Percentiles rank a stretch among this genome's conserved stretches.
These are phyloP conservation scores for Medicago arabica DNA, from an alignment of 306 rosid species.

Conservation along the genomic window DNA sequence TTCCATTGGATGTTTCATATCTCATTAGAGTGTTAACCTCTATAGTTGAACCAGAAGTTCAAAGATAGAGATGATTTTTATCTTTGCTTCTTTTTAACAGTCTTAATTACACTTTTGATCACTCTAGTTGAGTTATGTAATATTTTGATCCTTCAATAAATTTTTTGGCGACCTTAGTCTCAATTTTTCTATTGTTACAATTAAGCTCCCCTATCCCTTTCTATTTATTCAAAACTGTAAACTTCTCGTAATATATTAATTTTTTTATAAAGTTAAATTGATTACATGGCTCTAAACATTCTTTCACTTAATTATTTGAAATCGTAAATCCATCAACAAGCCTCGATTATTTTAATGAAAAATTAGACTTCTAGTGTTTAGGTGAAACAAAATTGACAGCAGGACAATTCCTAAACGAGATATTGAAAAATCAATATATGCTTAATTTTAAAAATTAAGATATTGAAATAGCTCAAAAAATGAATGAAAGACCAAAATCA, in stretches of 20 bases:
- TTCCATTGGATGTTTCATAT: conserved; percentile 18
- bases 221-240: no score
- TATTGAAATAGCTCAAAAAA: not conserved
- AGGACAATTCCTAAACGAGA: not conserved
- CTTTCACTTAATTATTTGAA: no score
- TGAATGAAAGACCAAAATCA: not conserved
- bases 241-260: no score
- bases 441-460: not conserved
- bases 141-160: not conserved
- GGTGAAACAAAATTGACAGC: not conserved
- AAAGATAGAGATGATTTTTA: no score
- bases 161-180: not conserved
- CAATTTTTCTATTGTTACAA: not conserved
- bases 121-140: not conserved
- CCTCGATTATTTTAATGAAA: no score
- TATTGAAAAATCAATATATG: no score
- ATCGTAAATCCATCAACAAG: no score
- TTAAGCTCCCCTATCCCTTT: not conserved
- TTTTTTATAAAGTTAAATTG: no score
- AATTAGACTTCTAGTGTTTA: no score
- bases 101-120: not conserved
- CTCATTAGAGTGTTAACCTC: not conserved
- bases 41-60: not conserved
- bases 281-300: no score
- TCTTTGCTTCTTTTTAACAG: no score